Percentiles rank a stretch among this genome's conserved stretches.
These are phyloP conservation scores for Arthroderma sp. DNA, from an alignment of 2,329 filamentous ascomycete genomes.

Conservation along the genomic window DNA sequence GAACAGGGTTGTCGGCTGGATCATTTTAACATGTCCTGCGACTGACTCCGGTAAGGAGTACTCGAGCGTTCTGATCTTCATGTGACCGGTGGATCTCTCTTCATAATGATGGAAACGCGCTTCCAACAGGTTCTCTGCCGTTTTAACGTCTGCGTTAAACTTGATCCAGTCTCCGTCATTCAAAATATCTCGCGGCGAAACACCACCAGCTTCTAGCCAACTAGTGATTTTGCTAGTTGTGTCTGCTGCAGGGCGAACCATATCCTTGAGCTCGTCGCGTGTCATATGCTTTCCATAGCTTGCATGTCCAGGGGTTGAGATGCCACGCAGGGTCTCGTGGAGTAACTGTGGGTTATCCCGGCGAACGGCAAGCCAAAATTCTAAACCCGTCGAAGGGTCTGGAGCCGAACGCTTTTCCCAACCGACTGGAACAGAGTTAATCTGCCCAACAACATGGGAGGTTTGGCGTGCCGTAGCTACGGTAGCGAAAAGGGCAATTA, in stretches of 20 bases:
- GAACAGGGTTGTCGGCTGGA: slow-evolving; percentile 54
- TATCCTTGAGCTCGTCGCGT: slow-evolving; percentile 43
- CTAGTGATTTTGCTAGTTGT: slow-evolving; percentile 37
- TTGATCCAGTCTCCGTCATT: slow-evolving; percentile 49
- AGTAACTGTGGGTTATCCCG: slow-evolving; percentile 39
- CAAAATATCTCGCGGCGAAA: slow-evolving; percentile 35
- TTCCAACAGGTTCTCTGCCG: slow-evolving; percentile 6
- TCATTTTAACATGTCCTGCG: slow-evolving; percentile 43
- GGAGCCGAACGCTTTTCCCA: slow-evolving; percentile 21
- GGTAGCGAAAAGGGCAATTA: neutral
- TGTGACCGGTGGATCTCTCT: slow-evolving; percentile 7
- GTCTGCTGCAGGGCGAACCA: slow-evolving; percentile 40
- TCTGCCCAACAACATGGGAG: slow-evolving; percentile 16
- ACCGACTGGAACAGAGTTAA: slow-evolving; percentile 18
- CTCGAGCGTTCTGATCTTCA: slow-evolving; percentile 40
- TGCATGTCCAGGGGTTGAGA: slow-evolving; percentile 47
- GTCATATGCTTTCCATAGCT: slow-evolving; percentile 51
- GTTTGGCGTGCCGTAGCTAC: neutral
- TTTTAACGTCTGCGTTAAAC: slow-evolving; percentile 25
- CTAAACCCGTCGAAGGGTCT: slow-evolving; percentile 27
- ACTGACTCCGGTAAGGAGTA: slow-evolving; percentile 51
- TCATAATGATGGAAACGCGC: slow-evolving; percentile 5
- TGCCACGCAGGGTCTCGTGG: slow-evolving; percentile 45
- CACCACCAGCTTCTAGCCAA: slow-evolving; percentile 43
- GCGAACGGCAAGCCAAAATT: slow-evolving; percentile 37